Base-by-base conservation (phyloP, 305 asterid genomes). In the Rubia tinctorum region DNA sequence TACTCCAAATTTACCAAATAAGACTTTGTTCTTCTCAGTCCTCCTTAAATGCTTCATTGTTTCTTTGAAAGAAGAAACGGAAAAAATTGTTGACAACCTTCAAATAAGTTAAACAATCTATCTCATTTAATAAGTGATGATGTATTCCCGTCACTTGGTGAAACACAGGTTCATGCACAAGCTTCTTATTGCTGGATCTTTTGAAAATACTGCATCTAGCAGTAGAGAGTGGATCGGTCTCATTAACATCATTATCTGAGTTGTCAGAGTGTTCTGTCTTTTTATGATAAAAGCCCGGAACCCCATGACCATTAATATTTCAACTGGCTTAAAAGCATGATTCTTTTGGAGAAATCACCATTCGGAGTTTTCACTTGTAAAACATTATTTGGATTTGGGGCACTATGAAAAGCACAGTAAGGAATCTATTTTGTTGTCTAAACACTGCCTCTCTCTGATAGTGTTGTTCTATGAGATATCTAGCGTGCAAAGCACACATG, bases 1-100 rank as follows among this genome's bases (percentile, higher is more conserved):
- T 77, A 95, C 89, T 82, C 96, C 85, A 69, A 98, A 95, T 88
- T 92, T 95, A 75, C 98, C 99, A 74, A 95, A 95, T 80, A 96
- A 95, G 76, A 92, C 86, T 68, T 86, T 85, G 70, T 34, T 34
- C 39, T 34, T 34, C 39, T 34, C 5, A 4, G 3, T 34, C 5
- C 5, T 34, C 96, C 81, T 93, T 77, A 92, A 85, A 83, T 85
- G 88, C 45, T 80, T 83, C 59, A 90, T 82, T 69, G 92, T 88
- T 76, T 92, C 96, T 81, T 83, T 89, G 79, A 92, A 84, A 75
- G 96, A 86, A 66, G 88, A 78, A 74, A 91, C 86, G 27, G 27
- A 70, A 86, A 40, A 61, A 75, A 74, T 76, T 86, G 74, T 85
- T 85, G 68, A 71, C 51, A 86, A 91, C 98, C 73, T 73, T 81